phyloP scores from a whole-genome alignment of 2,329 filamentous ascomycete genomes.

The Podosphaera aphanis region DNA sequence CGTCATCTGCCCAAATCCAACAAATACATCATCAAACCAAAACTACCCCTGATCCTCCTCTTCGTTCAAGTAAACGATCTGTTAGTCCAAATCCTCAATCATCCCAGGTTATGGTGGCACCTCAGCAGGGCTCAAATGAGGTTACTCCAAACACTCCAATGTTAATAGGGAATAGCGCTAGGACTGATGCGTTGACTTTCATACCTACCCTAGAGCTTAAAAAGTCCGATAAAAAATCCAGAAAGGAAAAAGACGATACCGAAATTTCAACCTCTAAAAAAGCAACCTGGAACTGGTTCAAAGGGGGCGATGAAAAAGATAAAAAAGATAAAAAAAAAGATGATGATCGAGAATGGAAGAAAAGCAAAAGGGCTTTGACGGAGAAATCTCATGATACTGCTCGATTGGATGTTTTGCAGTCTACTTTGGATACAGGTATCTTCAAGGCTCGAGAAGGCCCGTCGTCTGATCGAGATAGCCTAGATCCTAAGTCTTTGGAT shows the following conservation, averaged over 20 bases:
- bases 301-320: slow-evolving; percentile 50
- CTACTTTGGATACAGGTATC: slow-evolving; percentile 49
- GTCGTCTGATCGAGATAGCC: slow-evolving; percentile 53
- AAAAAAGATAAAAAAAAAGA: slow-evolving; percentile 43
- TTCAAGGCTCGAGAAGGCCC: slow-evolving; percentile 57
- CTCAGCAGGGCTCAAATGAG: slow-evolving; percentile 24
- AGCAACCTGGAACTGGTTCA: slow-evolving; percentile 70
- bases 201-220: slow-evolving; percentile 64
- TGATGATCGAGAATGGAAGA: slow-evolving; percentile 32
- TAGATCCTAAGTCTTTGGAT: slow-evolving; percentile 50
- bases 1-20: slow-evolving; percentile 29
- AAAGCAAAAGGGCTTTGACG: slow-evolving; percentile 35
- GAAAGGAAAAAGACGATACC: slow-evolving; percentile 43
- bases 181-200: slow-evolving; percentile 57
- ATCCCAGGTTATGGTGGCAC: not conserved
- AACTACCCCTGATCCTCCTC: slow-evolving; percentile 23
- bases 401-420: slow-evolving; percentile 66
- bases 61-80: slow-evolving; percentile 23
- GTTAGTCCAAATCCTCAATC: slow-evolving; percentile 11
- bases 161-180: slow-evolving; percentile 42
- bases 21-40: slow-evolving; percentile 5
- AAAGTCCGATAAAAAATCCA: slow-evolving; percentile 50
- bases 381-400: slow-evolving; percentile 52
- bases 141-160: slow-evolving; percentile 41
- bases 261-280: slow-evolving; percentile 41